Evolutionary conservation across 2,329 filamentous ascomycete species (phyloP), one percentile per base, ranked within the genome.

Genomic region (Atkinsonella texensis): DNA sequence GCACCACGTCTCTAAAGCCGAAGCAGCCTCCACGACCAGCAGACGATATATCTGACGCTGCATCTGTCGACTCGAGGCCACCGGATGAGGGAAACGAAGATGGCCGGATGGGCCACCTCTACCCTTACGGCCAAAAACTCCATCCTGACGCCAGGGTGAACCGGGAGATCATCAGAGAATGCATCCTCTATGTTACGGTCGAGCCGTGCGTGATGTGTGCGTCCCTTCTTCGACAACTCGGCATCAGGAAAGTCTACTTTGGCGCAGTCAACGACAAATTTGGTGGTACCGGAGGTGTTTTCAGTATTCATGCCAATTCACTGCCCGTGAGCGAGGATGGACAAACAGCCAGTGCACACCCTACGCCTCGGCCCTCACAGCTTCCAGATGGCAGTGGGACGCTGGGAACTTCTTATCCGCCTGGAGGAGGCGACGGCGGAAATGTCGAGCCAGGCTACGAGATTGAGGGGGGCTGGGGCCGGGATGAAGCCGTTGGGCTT

Each of bases 171-270:
- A 74, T 97, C 58, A 74, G 73, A 40, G 80, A 90, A 57, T 77
- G 77, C 59, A 85, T 83, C 10, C 80, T 98, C 49, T 98, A 98
- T 68, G 93, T 98, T 47, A 98, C 93, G 0, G 91, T 98, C 50
- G 94, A 98, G 70, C 93, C 93, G 4, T 98, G 93, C 67, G 89
- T 98, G 71, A 98, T 98, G 93, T 98, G 93, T 65, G 93, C 93
- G 12, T 94, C 89, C 7, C 81, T 94, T 50, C 77, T 98, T 48
- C 82, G 89, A 49, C 94, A 98, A 68, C 84, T 94, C 57, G 80
- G 83, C 13, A 89, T 98, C 67, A 81, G 85, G 55, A 85, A 85
- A 58, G 93, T 98, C 33, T 97, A 91, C 68, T 98, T 93, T 67
- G 94, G 93, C 4, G 95, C 90, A 54, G 81, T 87, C 60, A 98